phyloP scores from a whole-genome alignment of 441 rosid genomes.

The Eruca vesicaria region DNA sequence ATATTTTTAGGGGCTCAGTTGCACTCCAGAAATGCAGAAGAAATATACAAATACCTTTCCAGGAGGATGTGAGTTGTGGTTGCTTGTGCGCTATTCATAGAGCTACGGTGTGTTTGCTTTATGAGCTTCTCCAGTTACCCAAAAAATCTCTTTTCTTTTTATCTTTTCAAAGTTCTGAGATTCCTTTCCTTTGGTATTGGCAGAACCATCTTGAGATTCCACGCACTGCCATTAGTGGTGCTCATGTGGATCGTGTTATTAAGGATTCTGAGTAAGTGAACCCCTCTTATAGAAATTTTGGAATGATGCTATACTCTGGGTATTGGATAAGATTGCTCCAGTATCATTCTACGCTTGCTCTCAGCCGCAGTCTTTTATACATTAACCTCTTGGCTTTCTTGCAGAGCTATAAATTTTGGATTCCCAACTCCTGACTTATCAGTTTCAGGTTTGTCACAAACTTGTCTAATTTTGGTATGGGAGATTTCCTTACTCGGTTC shows the following conservation, averaged over 20 bases:
- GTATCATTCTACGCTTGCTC: conserved; percentile 1
- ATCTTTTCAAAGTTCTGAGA: neutral
- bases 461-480: neutral
- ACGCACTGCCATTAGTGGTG: conserved; percentile 50
- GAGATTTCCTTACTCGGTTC: neutral
- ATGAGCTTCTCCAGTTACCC: neutral
- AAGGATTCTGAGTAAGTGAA: conserved; percentile 88
- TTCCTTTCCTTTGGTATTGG: conserved; percentile 26
- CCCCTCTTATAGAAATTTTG: conserved; percentile 11
- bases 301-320: conserved; percentile 16
- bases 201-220: conserved; percentile 99
- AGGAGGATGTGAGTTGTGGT: conserved; percentile 96
- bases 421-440: conserved; percentile 96
- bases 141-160: neutral
- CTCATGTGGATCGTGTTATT: conserved; percentile 80
- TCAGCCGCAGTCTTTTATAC: neutral
- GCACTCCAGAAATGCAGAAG: conserved; percentile 83
- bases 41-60: conserved; percentile 80
- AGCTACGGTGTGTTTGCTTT: conserved; percentile 59
- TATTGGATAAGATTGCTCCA: conserved; percentile 5
- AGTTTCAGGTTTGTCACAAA: conserved; percentile 80
- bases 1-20: conserved; percentile 84
- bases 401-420: conserved; percentile 91
- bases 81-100: conserved; percentile 89
- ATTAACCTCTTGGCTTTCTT: conserved; percentile 20